Evolutionary conservation across 345 rosid genomes (phyloP).

Genomic region (Camelina laxa): DNA sequence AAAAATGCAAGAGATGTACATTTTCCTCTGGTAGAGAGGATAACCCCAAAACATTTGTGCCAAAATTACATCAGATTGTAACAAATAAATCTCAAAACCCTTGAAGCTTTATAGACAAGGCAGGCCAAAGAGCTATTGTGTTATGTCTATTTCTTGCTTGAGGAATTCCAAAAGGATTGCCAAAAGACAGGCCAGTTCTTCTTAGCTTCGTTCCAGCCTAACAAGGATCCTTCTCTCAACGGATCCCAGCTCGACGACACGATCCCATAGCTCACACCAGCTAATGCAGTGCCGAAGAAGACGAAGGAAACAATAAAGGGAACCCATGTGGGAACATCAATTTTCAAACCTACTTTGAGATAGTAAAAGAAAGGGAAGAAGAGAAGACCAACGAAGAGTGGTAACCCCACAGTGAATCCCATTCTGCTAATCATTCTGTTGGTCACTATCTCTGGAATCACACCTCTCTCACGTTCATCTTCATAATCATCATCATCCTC

Average conservation of each 20-base stretch:
- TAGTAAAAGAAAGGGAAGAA: constrained; percentile 93
- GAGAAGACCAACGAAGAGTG: constrained; percentile 68
- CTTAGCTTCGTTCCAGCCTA: constrained; percentile 95
- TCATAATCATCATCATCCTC: constrained; percentile 33
- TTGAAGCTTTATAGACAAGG: neutral
- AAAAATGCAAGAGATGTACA: neutral
- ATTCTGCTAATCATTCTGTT: constrained; percentile 90
- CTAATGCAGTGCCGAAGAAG: constrained; percentile 82
- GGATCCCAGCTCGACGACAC: constrained; percentile 99
- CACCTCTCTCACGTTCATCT: constrained; percentile 52
- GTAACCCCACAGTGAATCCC: constrained; percentile 80
- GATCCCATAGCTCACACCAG: constrained; percentile 90
- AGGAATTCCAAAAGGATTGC: constrained; percentile 81
- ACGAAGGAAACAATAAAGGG: constrained; percentile 82
- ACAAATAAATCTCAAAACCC: neutral
- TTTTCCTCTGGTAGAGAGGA: no score
- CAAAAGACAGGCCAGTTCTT: constrained; percentile 97
- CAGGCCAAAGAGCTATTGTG: neutral
- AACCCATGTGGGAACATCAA: constrained; percentile 88
- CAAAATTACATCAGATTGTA: neutral
- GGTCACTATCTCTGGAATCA: constrained; percentile 90
- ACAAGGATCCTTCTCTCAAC: constrained; percentile 79
- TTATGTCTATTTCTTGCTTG: constrained; percentile 52
- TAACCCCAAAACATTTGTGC: neutral
- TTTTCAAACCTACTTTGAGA: constrained; percentile 76